Base-by-base conservation (phyloP, 495 filamentous ascomycete genomes). In the Pyronema omphalodes region DNA sequence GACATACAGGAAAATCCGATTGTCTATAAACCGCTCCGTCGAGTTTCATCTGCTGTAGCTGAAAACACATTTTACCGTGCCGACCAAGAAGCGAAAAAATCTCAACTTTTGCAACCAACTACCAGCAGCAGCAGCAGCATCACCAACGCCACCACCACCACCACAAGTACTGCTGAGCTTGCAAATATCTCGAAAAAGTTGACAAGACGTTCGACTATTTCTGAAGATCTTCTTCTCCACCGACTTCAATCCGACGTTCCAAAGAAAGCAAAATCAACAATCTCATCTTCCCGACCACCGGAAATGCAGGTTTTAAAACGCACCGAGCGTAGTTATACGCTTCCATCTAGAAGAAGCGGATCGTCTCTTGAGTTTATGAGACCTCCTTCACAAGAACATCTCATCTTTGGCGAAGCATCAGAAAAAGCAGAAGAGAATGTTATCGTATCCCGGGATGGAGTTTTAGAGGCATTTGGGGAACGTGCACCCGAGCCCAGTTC, bases 401-500 rank as follows among this genome's bases (percentile, higher is more conserved):
- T 66, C 11, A 66, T 66, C 45, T 66, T 66, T 34, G 59, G 59
- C 11, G 63, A 54, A n/a, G 40, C 40, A n/a, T 36, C 15, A 9
- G 14, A 39, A 8, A 45, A 39, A 12, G 19, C 52, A 58, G 7
- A 53, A 49, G 5, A 47, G 49, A 14, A 76, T 68, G 76, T 76
- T 70, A 82, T 79, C 61, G 6, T 3, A 34, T 35, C 47, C 9
- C 47, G 47, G 69, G 61, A 75, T 68, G 63, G 82, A 79, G 76
- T 69, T 9, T 47, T 55, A 87, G 88, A 94, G 78, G 89, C 84
- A 69, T 93, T 79, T 74, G 91, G 93, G 68, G 88, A 94, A 68
- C 86, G 83, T 69, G 86, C 78, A 64, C 84, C 80, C 59, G 93
- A 86, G 63, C 88, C 89, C 60, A 81, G 81, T 66, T 96, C 93